Evolutionary conservation across 176 grass and related monocot genomes (phyloP).

Genomic region (Carex littledalei): DNA sequence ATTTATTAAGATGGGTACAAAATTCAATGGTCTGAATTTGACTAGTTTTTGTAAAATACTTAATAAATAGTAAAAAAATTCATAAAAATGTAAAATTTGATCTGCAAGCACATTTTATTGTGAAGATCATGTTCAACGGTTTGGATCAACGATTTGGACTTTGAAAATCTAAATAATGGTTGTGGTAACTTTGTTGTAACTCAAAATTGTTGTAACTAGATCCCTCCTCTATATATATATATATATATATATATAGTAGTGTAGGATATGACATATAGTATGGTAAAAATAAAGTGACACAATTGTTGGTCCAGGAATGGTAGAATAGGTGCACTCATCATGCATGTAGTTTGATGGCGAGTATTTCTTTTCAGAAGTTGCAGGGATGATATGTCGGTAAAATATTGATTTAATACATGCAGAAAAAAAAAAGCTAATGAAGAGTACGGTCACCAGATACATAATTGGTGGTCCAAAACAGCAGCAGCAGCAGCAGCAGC

Average conservation of each 20-base stretch:
- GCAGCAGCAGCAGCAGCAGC: not conserved
- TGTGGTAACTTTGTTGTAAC: too few relatives aligned
- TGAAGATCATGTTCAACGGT: too few relatives aligned
- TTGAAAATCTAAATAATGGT: too few relatives aligned
- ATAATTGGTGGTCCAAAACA: constrained; percentile 29
- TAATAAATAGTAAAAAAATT: too few relatives aligned
- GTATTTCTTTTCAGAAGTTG: constrained; percentile 17
- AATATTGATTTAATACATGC: not conserved
- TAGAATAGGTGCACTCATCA: constrained; percentile 6
- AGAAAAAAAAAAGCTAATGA: not conserved
- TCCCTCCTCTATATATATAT: too few relatives aligned
- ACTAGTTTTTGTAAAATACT: too few relatives aligned
- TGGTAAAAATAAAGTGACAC: not conserved
- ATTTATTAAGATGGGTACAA: too few relatives aligned
- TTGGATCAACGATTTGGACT: too few relatives aligned
- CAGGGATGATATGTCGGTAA: constrained; percentile 16
- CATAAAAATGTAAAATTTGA: too few relatives aligned
- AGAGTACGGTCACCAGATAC: not conserved
- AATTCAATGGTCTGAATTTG: too few relatives aligned
- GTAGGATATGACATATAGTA: not conserved
- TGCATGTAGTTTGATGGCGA: not conserved
- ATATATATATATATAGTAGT: not conserved
- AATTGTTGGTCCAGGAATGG: constrained; percentile 20
- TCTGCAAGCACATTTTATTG: too few relatives aligned
- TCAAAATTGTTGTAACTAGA: too few relatives aligned